A percentile compares a stretch with the other conserved stretches of the same genome.
phyloP scores from a whole-genome alignment of 2,329 filamentous ascomycete genomes.

The Aspergillus carbonarius region DNA sequence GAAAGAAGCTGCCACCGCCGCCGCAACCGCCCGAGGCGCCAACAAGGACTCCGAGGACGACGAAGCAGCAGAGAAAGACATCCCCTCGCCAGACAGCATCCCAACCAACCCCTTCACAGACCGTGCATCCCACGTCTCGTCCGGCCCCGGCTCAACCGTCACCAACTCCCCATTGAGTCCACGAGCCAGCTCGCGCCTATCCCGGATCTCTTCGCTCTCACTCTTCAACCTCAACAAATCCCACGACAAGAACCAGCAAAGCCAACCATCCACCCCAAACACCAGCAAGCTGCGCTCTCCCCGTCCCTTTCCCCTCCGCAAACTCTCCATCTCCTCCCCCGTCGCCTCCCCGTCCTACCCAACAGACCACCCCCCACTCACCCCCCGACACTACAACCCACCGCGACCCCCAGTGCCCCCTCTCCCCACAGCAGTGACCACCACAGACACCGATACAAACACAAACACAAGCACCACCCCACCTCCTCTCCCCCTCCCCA shows the following conservation, averaged over 20 bases:
- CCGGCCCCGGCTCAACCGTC: constrained; percentile 5
- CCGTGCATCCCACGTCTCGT: constrained; percentile 17
- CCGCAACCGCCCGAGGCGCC: constrained; percentile 13
- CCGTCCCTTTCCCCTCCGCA: constrained; percentile 46
- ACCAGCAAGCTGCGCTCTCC: constrained; percentile 46
- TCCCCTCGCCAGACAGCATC: constrained; percentile 25
- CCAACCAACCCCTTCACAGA: constrained; percentile 30
- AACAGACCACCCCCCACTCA: constrained; percentile 56
- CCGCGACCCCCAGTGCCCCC: neutral
- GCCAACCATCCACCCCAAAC: constrained; percentile 32
- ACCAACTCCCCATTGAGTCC: constrained; percentile 21
- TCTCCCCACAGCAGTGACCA: neutral
- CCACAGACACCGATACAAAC: neutral
- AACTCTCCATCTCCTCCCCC: constrained; percentile 59
- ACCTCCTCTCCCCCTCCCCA: neutral
- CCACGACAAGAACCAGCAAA: constrained; percentile 18
- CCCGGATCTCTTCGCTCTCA: constrained; percentile 41
- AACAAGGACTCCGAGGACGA: constrained; percentile 16
- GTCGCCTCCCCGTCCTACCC: constrained; percentile 50
- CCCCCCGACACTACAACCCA: constrained; percentile 57
- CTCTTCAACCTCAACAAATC: constrained; percentile 36
- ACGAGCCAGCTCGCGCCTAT: constrained; percentile 37
- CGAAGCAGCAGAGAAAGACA: constrained; percentile 13
- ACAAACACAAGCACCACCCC: neutral
- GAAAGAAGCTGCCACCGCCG: constrained; percentile 31